Conservation (phyloP, 2,329 filamentous ascomycete genomes). For the Stromatinia cepivora region DNA sequence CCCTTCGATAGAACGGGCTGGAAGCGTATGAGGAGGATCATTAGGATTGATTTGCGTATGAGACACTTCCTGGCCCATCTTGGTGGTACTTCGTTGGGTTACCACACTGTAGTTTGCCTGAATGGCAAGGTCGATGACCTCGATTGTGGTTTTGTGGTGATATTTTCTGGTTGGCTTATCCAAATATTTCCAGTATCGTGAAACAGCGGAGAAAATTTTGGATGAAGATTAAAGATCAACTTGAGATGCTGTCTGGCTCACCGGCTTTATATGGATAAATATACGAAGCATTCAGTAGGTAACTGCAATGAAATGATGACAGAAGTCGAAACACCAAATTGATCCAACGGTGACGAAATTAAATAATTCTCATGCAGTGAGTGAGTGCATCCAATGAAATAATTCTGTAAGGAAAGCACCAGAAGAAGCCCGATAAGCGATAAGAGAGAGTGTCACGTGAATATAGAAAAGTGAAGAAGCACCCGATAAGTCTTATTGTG, state of each 20-base stretch:
- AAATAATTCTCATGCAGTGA: background rate
- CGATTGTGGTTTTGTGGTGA: background rate
- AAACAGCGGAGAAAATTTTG: no score
- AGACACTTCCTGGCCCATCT: conserved; percentile 87
- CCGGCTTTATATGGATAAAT: background rate
- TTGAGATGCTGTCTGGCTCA: background rate
- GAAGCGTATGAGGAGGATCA: conserved; percentile 62
- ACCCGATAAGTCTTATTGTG: no score
- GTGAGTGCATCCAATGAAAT: background rate
- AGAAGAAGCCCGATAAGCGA: background rate
- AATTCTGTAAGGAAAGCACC: background rate
- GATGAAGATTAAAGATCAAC: background rate
- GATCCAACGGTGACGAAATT: background rate
- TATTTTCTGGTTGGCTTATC: background rate
- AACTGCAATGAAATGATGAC: background rate
- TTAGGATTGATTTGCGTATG: conserved; percentile 61
- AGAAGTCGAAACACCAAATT: background rate
- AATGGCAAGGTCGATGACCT: background rate
- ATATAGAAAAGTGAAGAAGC: no score
- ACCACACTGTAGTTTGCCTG: conserved; percentile 9
- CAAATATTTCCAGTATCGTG: background rate
- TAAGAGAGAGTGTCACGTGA: background rate
- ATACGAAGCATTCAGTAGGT: background rate
- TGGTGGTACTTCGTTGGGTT: conserved; percentile 41
- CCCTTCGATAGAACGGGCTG: conserved; percentile 67